Conservation (phyloP, 768 basidiomycete genomes). For the Pholiota conissans region DNA sequence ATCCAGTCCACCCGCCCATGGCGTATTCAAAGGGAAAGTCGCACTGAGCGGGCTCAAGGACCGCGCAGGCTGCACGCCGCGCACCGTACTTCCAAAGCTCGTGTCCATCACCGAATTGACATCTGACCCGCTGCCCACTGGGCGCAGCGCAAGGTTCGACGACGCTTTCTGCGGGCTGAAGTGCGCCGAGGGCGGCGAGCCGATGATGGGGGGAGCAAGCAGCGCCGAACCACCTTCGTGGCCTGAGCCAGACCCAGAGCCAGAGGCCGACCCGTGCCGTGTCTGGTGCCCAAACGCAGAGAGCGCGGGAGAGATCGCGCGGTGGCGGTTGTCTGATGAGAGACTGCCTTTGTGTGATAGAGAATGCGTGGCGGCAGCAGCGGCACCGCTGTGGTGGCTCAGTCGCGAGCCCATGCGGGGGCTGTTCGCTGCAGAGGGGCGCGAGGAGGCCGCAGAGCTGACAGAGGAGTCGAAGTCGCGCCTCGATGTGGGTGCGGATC, state of each 20-base stretch:
- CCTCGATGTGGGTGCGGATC: constrained; percentile 52
- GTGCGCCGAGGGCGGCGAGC: constrained; percentile 18
- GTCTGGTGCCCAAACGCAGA: constrained; percentile 48
- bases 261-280: constrained; percentile 15
- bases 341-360: constrained; percentile 53
- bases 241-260: constrained; percentile 10
- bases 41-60: constrained; percentile 29
- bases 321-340: constrained; percentile 48
- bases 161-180: constrained; percentile 13
- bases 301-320: constrained; percentile 43
- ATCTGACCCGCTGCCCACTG: constrained; percentile 15
- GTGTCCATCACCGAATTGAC: constrained; percentile 18
- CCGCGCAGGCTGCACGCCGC: constrained; percentile 4
- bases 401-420: too few relatives aligned
- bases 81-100: constrained; percentile 14
- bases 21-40: constrained; percentile 27
- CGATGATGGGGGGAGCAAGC: constrained; percentile 13
- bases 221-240: constrained; percentile 1
- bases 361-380: constrained; percentile 34
- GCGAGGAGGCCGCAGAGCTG: constrained; percentile 53
- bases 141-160: constrained; percentile 3
- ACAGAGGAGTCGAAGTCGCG: constrained; percentile 40
- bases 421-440: constrained; percentile 37
- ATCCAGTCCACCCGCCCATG: constrained; percentile 43
- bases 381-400: constrained; percentile 3